Evolutionary conservation across 1,284 basidiomycete species (phyloP), one percentile per base, ranked within the genome.

Genomic region (Sanguinoderma infundibulare): DNA sequence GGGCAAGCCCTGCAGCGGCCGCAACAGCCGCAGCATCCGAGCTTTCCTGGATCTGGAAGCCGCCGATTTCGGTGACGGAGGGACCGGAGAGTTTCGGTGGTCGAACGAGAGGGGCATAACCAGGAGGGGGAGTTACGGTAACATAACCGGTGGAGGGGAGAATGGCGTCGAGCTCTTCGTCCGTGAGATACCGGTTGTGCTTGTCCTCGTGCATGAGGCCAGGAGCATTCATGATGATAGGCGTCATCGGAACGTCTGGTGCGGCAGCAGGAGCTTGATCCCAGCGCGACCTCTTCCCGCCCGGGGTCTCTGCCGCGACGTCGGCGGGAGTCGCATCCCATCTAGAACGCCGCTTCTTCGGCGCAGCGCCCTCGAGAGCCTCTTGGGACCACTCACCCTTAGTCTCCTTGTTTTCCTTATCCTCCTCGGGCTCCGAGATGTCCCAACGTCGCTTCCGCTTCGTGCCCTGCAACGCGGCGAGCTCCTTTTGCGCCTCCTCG

Each of bases 21-120:
- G 95, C 90, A 0, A 87, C 85, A 10, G 91, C 89, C 5, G 93
- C 91, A 3, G 95, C 94, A 68, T 96, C 93, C 5, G 92, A 92
- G 63, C 96, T 90, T 65, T 98, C 96, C 77, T 97, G 95, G 69
- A 98, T 98, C 71, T 97, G 95, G 81, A 99, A 99, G 40, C 97
- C 97, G 60, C 89, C 87, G 42, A 85, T 79, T 66, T 91, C 87
- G 32, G 87, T 87, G 55, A 91, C 80, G 28, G 90, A 86, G 1
- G 90, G 86, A 6, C 90, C 85, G 78, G 89, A 85, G 62, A 96
- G 83, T 75, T 93, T 92, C 61, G 91, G 87, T 39, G 93, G 92
- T 52, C 91, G 86, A 39, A 92, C 84, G 67, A 90, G 82, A 20
- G 94, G 92, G 50, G 91, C 91, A 81, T 99, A 99, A 60, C 95